Conservation (phyloP, 2,329 filamentous ascomycete genomes). For the Diplodia intermedia region DNA sequence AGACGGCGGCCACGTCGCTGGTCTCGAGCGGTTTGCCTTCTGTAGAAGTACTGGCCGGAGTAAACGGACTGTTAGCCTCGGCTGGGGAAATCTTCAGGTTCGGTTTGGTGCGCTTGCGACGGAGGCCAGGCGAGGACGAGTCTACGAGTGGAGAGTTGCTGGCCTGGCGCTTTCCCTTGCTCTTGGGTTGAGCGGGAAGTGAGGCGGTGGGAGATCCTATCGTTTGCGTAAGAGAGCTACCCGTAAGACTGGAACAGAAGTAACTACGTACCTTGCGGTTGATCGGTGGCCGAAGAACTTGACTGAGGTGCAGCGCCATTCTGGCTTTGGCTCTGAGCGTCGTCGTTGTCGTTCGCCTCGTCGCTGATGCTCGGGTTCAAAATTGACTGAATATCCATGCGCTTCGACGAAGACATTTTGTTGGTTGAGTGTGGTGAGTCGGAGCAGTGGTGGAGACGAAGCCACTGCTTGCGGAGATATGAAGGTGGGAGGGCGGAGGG, state of each 20-base stretch:
- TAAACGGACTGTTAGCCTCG: neutral
- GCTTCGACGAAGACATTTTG: neutral
- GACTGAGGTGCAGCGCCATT: neutral
- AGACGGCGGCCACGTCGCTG: neutral
- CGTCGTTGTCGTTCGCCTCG: neutral
- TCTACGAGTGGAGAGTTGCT: constrained; percentile 19
- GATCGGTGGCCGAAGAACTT: neutral
- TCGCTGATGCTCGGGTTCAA: neutral
- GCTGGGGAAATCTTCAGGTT: constrained; percentile 8
- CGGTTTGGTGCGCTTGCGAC: constrained; percentile 25
- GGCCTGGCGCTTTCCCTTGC: constrained; percentile 27
- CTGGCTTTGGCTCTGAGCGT: neutral
- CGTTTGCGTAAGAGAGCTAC: neutral
- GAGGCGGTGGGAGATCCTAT: neutral
- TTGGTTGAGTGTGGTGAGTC: neutral
- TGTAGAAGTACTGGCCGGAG: neutral
- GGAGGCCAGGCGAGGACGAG: constrained; percentile 11
- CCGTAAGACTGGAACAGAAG: neutral
- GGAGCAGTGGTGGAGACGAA: neutral
- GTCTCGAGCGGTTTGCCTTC: neutral
- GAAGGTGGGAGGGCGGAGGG: neutral
- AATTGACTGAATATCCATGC: neutral
- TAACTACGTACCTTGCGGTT: neutral
- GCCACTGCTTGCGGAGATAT: neutral
- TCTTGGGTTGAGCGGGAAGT: neutral